A percentile compares a stretch with the other conserved stretches of the same genome.
Evolutionary conservation across 2,329 filamentous ascomycete genomes (phyloP).

Genomic region (Microsporum ferrugineum): DNA sequence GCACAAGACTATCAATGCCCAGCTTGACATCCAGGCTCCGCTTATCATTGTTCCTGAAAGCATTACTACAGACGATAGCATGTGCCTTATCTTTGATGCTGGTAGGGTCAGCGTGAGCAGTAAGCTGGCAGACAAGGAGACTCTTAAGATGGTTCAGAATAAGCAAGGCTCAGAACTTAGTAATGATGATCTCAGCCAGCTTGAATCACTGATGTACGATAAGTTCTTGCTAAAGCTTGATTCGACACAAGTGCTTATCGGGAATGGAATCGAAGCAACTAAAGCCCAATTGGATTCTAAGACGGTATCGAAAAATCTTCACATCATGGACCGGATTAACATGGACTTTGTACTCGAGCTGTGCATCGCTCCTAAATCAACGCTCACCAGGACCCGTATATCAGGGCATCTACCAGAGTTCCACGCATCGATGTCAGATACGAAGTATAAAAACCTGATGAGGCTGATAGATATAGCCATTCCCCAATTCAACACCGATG

Average conservation of each 20-base stretch:
- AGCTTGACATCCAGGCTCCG: constrained; percentile 87
- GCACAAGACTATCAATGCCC: constrained; percentile 94
- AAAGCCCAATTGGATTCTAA: constrained; percentile 64
- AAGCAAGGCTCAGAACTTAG: constrained; percentile 83
- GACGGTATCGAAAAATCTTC: constrained; percentile 59
- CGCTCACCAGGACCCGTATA: constrained; percentile 79
- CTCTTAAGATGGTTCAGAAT: constrained; percentile 74
- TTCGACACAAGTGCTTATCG: constrained; percentile 90
- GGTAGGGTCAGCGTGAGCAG: constrained; percentile 92
- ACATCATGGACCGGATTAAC: constrained; percentile 93
- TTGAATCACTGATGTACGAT: constrained; percentile 95
- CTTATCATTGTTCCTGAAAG: constrained; percentile 94
- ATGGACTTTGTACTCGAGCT: constrained; percentile 93
- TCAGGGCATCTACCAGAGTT: constrained; percentile 86
- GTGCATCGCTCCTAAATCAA: constrained; percentile 91
- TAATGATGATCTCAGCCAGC: constrained; percentile 73
- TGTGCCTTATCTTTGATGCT: constrained; percentile 88
- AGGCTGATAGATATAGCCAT: constrained; percentile 89
- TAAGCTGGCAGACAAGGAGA: constrained; percentile 84
- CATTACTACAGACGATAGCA: constrained; percentile 66
- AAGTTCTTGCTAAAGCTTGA: constrained; percentile 87
- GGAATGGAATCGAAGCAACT: constrained; percentile 81
- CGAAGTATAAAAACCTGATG: constrained; percentile 96
- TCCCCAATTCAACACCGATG: constrained; percentile 55
- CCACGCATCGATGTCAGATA: constrained; percentile 83